Base-by-base conservation (phyloP, 179 eudicot genomes). In the Pouteria campechiana region DNA sequence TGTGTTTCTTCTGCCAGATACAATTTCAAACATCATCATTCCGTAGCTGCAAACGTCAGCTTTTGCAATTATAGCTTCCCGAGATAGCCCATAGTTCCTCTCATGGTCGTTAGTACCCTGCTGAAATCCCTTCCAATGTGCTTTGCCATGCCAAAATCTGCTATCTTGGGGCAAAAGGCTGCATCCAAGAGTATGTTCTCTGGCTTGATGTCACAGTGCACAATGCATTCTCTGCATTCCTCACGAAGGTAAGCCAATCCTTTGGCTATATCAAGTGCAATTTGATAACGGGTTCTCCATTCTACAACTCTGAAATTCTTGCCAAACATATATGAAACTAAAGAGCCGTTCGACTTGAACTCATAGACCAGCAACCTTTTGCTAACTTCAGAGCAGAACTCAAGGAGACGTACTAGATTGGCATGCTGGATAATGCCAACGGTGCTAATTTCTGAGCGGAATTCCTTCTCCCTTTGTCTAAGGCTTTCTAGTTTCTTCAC, bases 111-210 rank as follows among this genome's bases (percentile, higher is more conserved):
- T 11, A 79, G 44, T 12, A 69, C 74, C 25, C 83, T 37, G 38
- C 78, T 76, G 20, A 73, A 73, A 5, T 80, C 83, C n/a, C 79
- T 60, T 7, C 89, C 81, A 11, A 80, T 33, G 4, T 76, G 78
- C 60, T 76, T 80, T 6, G 89, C 81, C 21, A 80, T 27, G 5
- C 89, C 80, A 18, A 79, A 79, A 53, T 79, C 80, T 2, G 77
- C 70, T 1, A 79, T 50, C 56, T 70, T 79, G 2, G 89, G 71
- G 33, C 55, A 61, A 5, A 72, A 63, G 0, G 67, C 73, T 2
- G 41, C 59, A 38, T 79, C 83, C 0, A 79, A 32, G 6, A 76
- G 60, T 17, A 79, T 73, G 57, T 79, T 76, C 52, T 74, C 78
- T 5, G 85, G 81, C 47, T 78, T 78, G 9, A 78, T 71, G 45